Evolutionary conservation across 2,329 filamentous ascomycete genomes (phyloP), one percentile per base, ranked within the genome.

Genomic region (Paracorniculantispora psalliotae): DNA sequence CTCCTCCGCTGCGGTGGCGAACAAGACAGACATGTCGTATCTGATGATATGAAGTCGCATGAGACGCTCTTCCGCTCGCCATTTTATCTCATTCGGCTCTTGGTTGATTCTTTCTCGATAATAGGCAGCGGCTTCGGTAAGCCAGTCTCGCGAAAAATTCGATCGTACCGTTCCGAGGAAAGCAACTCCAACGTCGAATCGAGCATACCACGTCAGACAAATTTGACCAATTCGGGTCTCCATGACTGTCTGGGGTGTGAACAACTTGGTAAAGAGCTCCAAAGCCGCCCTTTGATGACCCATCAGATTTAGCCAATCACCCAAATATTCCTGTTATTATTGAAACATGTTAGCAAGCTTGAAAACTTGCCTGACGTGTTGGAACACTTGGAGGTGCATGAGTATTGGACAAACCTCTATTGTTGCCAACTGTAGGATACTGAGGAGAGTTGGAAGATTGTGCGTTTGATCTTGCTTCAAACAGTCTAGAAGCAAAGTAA

Each of bases 231-330:
- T 81, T 4, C 88, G 79, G 10, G 87, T 89, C 63, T 89, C 79
- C 76, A 88, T 85, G 46, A 90, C 85, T 0, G 85, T 88, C 62
- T 92, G 79, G 0, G 91, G 90, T 0, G 86, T 91, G 69, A 91
- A 92, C 0, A 97, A 76, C 46, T 88, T 84, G 1, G 82, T 88
- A 48, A 97, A 77, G 66, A 97, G 88, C 63, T 91, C 85, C 68
- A 89, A 85, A 0, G 94, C 94, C 12, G 93, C 94, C 69, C 89
- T 91, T 71, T 97, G 92, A 70, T 97, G 94, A 23, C 92, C 90
- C 73, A 94, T 88, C 17, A 97, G 79, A 67, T 96, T 97, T 56
- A 96, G 85, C 92, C 92, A 97, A 70, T 99, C 94, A 13, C 94
- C 94, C 48, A 97, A 81, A 67, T 92, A 96, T 74, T 97, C 94